A percentile compares a stretch with the other conserved stretches of the same genome.
These are phyloP conservation scores for Rhizoclosmatium globosum DNA, from an alignment of 192 early-diverging fungal genomes.

Conservation along the genomic window DNA sequence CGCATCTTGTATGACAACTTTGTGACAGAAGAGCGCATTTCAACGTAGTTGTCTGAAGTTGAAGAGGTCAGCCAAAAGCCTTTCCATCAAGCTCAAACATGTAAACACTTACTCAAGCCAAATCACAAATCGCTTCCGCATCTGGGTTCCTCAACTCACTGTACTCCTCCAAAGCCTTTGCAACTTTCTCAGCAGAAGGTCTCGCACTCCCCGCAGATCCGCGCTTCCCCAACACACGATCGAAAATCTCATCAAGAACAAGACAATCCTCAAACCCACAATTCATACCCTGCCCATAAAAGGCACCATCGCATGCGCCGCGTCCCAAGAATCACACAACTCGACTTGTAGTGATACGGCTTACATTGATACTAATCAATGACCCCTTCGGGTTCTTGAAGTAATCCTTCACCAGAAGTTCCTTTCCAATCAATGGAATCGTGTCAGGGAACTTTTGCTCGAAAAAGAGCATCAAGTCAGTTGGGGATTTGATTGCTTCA, in stretches of 20 bases:
- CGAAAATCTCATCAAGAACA: constrained; percentile 66
- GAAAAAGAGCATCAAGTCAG: constrained; percentile 20
- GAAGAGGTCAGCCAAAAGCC: background rate
- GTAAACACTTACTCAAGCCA: constrained; percentile 53
- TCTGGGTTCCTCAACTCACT: constrained; percentile 74
- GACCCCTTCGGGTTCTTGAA: constrained; percentile 81
- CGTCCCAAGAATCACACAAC: constrained; percentile 89
- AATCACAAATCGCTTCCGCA: constrained; percentile 86
- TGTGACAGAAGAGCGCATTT: constrained; percentile 90
- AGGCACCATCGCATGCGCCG: constrained; percentile 99
- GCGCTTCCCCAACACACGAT: constrained; percentile 38
- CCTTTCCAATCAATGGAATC: constrained; percentile 84
- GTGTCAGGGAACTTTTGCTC: constrained; percentile 65
- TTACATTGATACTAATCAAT: constrained; percentile 82
- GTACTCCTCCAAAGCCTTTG: constrained; percentile 77
- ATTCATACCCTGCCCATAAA: constrained; percentile 97
- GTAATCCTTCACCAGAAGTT: constrained; percentile 77
- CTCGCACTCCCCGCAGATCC: constrained; percentile 9
- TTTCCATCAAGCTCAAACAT: background rate
- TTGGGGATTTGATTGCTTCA: constrained; percentile 34
- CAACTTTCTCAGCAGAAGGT: constrained; percentile 54
- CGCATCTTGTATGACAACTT: constrained; percentile 75
- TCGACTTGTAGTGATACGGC: constrained; percentile 86
- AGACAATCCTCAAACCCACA: constrained; percentile 96
- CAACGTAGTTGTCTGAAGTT: constrained; percentile 80